phyloP scores from a whole-genome alignment of 1,284 basidiomycete genomes.

The Naganishia liquefaciens region DNA sequence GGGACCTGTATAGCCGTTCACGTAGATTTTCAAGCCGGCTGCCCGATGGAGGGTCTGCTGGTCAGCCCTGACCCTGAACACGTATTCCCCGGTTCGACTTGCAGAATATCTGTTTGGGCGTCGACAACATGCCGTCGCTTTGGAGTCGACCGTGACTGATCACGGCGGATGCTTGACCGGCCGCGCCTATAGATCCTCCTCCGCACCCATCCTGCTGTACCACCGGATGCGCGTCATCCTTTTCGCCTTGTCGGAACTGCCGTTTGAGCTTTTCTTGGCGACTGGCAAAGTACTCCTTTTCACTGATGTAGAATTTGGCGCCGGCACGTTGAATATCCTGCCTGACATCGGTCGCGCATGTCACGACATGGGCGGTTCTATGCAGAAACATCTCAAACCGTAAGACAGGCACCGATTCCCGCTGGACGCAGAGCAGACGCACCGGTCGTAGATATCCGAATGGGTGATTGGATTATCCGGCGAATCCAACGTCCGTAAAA shows the following conservation, averaged over 20 bases:
- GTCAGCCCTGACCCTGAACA: not conserved
- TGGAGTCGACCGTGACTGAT: too few relatives aligned
- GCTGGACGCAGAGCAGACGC: not conserved
- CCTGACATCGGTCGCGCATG: conserved; percentile 23
- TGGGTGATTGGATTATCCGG: conserved; percentile 29
- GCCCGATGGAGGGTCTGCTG: not conserved
- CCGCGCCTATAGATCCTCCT: not conserved
- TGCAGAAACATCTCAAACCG: not conserved
- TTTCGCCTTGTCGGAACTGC: not conserved
- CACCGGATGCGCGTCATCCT: not conserved
- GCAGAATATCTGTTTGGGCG: conserved; percentile 14
- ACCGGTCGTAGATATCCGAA: conserved; percentile 30
- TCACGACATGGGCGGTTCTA: conserved; percentile 30
- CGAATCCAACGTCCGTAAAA: conserved; percentile 12
- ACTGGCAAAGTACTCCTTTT: conserved; percentile 5
- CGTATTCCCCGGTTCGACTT: not conserved
- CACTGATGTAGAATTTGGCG: conserved; percentile 18
- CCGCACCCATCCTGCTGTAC: not conserved
- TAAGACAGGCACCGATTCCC: not conserved
- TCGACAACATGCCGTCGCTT: not conserved
- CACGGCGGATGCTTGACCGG: too few relatives aligned
- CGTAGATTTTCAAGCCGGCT: conserved; percentile 49
- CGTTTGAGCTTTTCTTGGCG: conserved; percentile 18
- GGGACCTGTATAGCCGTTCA: conserved; percentile 52
- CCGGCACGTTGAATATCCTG: conserved; percentile 23